Evolutionary conservation across 805 yeast species (phyloP).

Genomic region (Lipomyces yamadae): DNA sequence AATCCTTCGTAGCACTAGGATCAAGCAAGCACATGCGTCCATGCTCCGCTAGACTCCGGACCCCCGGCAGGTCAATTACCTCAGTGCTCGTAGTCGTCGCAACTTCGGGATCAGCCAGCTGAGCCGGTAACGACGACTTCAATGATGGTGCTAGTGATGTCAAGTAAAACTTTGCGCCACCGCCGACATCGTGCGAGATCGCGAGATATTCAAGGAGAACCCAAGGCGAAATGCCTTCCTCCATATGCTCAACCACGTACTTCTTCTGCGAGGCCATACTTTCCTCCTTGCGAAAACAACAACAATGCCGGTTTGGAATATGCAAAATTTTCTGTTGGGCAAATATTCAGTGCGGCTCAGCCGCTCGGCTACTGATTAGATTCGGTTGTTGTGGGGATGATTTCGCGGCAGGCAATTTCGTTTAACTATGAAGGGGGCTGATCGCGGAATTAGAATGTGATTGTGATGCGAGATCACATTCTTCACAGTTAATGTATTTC

Average conservation of each 20-base stretch:
- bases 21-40: constrained; percentile 81
- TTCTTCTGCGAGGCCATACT: constrained; percentile 9
- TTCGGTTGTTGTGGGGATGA: neutral
- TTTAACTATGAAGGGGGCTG: too few relatives aligned
- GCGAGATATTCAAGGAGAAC: constrained; percentile 84
- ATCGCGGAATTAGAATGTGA: neutral
- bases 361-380: neutral
- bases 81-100: constrained; percentile 67
- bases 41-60: constrained; percentile 38
- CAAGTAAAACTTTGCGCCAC: constrained; percentile 65
- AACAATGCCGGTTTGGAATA: too few relatives aligned
- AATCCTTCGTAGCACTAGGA: constrained; percentile 79
- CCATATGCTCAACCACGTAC: constrained; percentile 91
- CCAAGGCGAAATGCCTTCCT: constrained; percentile 96
- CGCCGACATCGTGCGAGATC: constrained; percentile 81
- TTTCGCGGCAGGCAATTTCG: neutral
- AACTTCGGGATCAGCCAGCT: constrained; percentile 58
- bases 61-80: constrained; percentile 50
- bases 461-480: too few relatives aligned
- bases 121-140: constrained; percentile 67
- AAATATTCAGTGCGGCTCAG: neutral
- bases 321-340: neutral
- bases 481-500: too few relatives aligned
- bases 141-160: constrained; percentile 68
- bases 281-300: neutral